phyloP scores from a whole-genome alignment of 306 rosid genomes.

The Cucurbita argyrosperma region DNA sequence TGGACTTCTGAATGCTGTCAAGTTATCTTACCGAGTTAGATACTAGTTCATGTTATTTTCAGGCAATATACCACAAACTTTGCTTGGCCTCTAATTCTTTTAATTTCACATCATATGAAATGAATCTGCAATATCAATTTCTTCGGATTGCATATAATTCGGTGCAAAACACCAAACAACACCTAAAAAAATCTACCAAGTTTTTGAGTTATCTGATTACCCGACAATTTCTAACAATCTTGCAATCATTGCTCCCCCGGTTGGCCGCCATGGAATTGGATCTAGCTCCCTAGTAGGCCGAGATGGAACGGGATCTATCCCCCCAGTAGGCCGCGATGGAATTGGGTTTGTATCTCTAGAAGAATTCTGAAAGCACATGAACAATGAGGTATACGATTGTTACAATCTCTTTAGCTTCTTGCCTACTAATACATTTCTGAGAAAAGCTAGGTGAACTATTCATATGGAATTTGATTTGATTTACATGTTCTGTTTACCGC shows the following conservation, averaged over 20 bases:
- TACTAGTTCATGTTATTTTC: background rate
- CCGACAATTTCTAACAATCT: background rate
- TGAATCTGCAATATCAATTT: background rate
- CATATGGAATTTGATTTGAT: background rate
- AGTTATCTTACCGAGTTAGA: background rate
- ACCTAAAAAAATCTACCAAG: background rate
- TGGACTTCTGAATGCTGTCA: background rate
- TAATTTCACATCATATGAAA: background rate
- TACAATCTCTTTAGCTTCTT: background rate
- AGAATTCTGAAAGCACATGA: background rate
- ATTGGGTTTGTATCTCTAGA: background rate
- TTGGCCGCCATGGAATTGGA: slow-evolving; percentile 1
- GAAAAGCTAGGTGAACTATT: background rate
- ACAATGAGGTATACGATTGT: background rate
- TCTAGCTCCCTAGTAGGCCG: background rate
- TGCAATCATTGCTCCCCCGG: background rate
- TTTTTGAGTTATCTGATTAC: background rate
- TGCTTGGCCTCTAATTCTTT: background rate
- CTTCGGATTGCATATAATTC: background rate
- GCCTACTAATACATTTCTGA: background rate
- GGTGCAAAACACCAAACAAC: background rate
- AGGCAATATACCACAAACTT: background rate
- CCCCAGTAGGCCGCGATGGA: background rate
- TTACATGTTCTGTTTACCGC: background rate
- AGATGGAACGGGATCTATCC: background rate